Evolutionary conservation across 306 rosid species (phyloP), one percentile per base, ranked within the genome.

Genomic region (Inga oerstediana): DNA sequence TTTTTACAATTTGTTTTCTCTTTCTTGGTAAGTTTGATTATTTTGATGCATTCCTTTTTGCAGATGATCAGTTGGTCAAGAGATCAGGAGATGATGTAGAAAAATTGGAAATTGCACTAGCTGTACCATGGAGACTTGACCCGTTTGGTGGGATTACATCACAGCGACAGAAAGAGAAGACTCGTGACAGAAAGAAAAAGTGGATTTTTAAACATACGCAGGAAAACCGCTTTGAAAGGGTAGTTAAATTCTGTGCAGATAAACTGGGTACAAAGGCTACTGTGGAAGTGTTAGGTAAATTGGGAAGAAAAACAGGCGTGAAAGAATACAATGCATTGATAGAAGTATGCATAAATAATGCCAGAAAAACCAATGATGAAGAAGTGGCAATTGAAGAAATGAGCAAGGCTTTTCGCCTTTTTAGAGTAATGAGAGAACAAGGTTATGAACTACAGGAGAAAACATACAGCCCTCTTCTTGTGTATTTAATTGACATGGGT

Each of bases 401-500:
- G 79, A 78, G 85, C 45, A 86, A 77, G 86, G 91, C 91, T 75
- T 90, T 85, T 83, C 56, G 71, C 76, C 84, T 91, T 68, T 86
- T 94, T 65, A 80, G 77, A 74, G 56, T 56, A 77, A 89, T 96
- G 94, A 89, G 83, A 79, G 97, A 93, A 68, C 82, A 58, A 13
- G 98, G 98, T 59, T 86, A 84, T 82, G 84, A 32, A 58, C 51
- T 96, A 37, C 90, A 83, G 84, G 97, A 90, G 89, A 75, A 87
- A 82, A 91, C 92, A 0, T 96, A 89, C 81, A 82, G 86, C 61
- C 97, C 91, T 67, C 73, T 92, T 80, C 92, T 96, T 76, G 22
- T 54, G 54, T 93, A 86, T 89, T 27, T 93, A 67, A 79, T 81
- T 75, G 97, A 92, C 56, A 92, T 90, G 97, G 92, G 90, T 73